Percentiles rank a stretch among this genome's conserved stretches.
phyloP scores from a whole-genome alignment of 2,329 filamentous ascomycete species.

The Pseudogymnoascus sp. region DNA sequence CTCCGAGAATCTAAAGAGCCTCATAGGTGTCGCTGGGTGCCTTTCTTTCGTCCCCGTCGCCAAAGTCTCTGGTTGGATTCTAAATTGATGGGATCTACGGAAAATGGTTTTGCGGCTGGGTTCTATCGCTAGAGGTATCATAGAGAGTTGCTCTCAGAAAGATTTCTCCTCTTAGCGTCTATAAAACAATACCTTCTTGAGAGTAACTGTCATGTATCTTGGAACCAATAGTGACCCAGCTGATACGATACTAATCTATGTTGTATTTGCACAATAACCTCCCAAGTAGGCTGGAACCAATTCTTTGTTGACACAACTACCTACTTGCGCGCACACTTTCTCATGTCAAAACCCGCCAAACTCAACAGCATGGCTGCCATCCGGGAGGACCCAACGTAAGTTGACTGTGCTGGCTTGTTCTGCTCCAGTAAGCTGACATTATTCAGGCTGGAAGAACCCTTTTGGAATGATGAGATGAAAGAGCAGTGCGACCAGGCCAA shows the following conservation, averaged over 20 bases:
- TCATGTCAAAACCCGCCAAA: not conserved
- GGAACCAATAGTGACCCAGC: not conserved
- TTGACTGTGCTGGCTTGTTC: not conserved
- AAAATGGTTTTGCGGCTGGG: not conserved
- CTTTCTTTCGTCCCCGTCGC: not conserved
- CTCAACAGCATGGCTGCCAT: not conserved
- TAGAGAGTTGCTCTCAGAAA: not conserved
- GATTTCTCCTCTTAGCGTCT: not conserved
- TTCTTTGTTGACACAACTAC: not conserved
- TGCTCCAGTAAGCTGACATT: not conserved
- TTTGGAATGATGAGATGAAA: constrained; percentile 2
- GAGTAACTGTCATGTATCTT: not conserved
- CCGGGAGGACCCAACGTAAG: not conserved
- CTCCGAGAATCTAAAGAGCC: not conserved
- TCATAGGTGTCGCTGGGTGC: not conserved
- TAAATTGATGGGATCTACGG: not conserved
- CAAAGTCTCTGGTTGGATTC: not conserved
- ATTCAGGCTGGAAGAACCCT: not conserved
- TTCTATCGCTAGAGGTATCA: not conserved
- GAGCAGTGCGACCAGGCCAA: constrained; percentile 1
- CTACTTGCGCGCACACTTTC: not conserved
- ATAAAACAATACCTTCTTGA: not conserved
- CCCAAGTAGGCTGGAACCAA: not conserved
- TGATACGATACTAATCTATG: not conserved
- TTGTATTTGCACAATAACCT: not conserved